A percentile compares a stretch with the other conserved stretches of the same genome.
Evolutionary conservation across 495 filamentous ascomycete species (phyloP).

Genomic region (Aspergillus nidulans): DNA sequence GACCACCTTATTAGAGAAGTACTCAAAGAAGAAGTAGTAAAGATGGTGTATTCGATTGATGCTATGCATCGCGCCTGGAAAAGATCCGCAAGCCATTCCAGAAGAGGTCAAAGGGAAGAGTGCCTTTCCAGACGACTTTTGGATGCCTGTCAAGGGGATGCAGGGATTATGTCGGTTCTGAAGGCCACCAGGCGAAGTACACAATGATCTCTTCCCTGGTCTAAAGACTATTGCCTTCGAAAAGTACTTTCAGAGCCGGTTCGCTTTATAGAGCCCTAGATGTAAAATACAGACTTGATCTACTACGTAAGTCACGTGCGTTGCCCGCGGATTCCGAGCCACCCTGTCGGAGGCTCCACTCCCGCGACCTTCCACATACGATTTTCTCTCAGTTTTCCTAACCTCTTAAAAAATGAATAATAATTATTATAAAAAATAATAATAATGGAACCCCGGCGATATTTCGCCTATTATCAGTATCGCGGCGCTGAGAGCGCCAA

Average conservation of each 20-base stretch:
- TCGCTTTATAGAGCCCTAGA: neutral
- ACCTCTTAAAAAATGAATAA: neutral
- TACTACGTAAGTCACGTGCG: neutral
- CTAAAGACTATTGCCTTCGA: conserved; percentile 12
- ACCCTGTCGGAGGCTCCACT: neutral
- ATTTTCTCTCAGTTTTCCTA: neutral
- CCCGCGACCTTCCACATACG: neutral
- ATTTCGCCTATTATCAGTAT: conserved; percentile 1
- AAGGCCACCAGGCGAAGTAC: conserved; percentile 11
- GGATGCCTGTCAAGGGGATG: conserved; percentile 15
- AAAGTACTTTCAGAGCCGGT: conserved; percentile 4
- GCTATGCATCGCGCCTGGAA: conserved; percentile 5
- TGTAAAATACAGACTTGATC: too few species aligned
- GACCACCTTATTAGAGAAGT: conserved; percentile 9
- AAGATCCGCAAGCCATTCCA: conserved; percentile 1
- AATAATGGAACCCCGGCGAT: neutral
- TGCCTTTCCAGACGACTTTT: conserved; percentile 16
- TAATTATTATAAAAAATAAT: too few species aligned
- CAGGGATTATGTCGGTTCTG: conserved; percentile 13
- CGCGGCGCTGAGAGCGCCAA: conserved; percentile 1
- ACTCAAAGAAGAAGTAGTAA: conserved; percentile 2
- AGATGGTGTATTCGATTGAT: neutral
- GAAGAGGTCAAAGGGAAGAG: conserved; percentile 1
- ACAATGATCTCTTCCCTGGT: conserved; percentile 12
- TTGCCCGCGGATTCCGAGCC: neutral